Evolutionary conservation across 148 eudicot species (phyloP), one percentile per base, ranked within the genome.

Genomic region (Rheum nobile): DNA sequence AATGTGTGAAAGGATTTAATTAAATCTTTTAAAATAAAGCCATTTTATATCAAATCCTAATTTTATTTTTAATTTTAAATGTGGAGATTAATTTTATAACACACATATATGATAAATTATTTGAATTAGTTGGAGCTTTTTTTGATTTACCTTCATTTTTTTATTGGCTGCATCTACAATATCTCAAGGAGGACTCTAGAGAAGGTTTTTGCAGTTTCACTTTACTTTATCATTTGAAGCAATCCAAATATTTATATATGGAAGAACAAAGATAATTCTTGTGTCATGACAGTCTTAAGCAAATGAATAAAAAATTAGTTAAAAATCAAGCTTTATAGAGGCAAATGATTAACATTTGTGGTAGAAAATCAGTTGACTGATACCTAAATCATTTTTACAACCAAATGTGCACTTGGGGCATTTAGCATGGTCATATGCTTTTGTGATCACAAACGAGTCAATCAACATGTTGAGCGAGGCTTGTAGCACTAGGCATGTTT

Each of bases 391-490:
- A 50, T 76, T 67, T 52, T 74, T 32, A 95, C 97, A 84, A 74
- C 97, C 96, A 82, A 95, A 95, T 83, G 97, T 96, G 38, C 97
- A 95, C 82, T 80, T 91, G 86, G 99, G 99, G 61, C 88, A 95
- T 90, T 86, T 95, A 63, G 99, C 99, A 71, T 95, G 97, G 99
- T 97, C 90, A 19, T 96, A 91, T 78, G 93, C 96, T 79, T 95
- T 91, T 74, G 82, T 95, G 35, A 73, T 95, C 71, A 91, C 99
- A n/a, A 97, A 96, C 43, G 99, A 95, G 83, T 95, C 99, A 74
- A 84, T 95, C 79, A 91, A 96, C 79, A 95, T 95, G 99, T 76
- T 95, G 87, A 91, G 97, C 55, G 99, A 95, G 81, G 97, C 91
- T 82, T 95, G 99, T 82, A 90, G 97, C 79, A 95, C 97, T 4